Percentiles rank a stretch among this genome's conserved stretches.
Evolutionary conservation across 1,139 yeast species (phyloP).

Genomic region (Trichomonascaceae sp.): DNA sequence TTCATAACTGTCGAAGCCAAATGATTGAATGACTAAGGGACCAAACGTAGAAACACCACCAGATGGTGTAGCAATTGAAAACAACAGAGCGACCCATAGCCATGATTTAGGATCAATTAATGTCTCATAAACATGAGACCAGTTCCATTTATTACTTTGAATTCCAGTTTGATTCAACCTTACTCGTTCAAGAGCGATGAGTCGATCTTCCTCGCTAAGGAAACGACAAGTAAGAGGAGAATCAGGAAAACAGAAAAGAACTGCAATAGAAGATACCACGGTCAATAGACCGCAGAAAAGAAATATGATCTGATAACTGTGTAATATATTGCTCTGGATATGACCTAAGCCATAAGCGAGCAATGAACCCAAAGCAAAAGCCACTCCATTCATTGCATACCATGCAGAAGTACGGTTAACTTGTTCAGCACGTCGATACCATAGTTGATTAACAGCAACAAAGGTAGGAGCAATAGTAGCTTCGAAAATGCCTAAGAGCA

Average conservation of each 20-base stretch:
- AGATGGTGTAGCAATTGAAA: constrained; percentile 33
- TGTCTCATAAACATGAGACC: constrained; percentile 40
- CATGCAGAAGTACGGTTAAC: constrained; percentile 52
- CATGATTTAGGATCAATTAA: constrained; percentile 45
- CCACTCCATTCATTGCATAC: constrained; percentile 63
- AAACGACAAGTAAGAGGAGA: constrained; percentile 40
- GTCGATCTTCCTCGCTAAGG: constrained; percentile 38
- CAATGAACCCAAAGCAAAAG: constrained; percentile 72
- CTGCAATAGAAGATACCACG: constrained; percentile 30
- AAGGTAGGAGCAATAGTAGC: constrained; percentile 33
- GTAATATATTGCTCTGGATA: constrained; percentile 28
- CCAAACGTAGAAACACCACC: constrained; percentile 43
- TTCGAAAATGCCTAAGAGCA: constrained; percentile 44
- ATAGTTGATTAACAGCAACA: constrained; percentile 41
- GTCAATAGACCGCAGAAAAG: constrained; percentile 38
- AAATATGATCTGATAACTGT: constrained; percentile 40
- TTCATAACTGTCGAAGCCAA: constrained; percentile 41
- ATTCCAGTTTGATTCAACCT: constrained; percentile 37
- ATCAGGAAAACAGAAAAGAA: constrained; percentile 39
- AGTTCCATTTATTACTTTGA: constrained; percentile 45
- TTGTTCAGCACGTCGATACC: constrained; percentile 62
- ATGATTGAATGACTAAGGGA: constrained; percentile 39
- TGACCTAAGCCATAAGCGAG: constrained; percentile 50
- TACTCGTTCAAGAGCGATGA: constrained; percentile 42
- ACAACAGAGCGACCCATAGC: constrained; percentile 43